A percentile compares a stretch with the other conserved stretches of the same genome.
Evolutionary conservation across 163 green algal species (phyloP).

Genomic region (Prototheca cutis): DNA sequence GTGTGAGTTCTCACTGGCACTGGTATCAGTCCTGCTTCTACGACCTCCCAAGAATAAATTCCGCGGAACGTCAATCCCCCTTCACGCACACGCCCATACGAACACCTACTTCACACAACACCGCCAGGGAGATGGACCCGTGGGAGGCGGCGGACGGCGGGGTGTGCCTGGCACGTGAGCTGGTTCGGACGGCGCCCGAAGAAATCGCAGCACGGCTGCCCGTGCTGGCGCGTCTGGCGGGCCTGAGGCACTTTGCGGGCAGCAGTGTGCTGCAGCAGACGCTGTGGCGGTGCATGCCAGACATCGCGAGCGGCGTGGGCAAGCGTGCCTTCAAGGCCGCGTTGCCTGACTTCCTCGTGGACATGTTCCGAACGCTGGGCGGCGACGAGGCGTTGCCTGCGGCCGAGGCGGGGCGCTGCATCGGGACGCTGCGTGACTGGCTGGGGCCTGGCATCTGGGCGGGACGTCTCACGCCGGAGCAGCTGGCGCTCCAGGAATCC

Average conservation of each 20-base stretch:
- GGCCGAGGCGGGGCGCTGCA: conserved; percentile 46
- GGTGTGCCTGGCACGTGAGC: conserved; percentile 57
- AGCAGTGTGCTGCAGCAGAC: conserved; percentile 7
- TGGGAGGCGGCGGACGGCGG: conserved; percentile 78
- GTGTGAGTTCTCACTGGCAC: too few relatives aligned
- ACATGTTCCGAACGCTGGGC: conserved; percentile 49
- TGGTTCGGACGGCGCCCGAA: conserved; percentile 15
- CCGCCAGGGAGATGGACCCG: conserved; percentile 49
- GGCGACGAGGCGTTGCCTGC: conserved; percentile 58
- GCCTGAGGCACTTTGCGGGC: conserved; percentile 4
- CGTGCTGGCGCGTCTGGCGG: background rate
- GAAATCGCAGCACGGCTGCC: conserved; percentile 2
- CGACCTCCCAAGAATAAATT: too few relatives aligned
- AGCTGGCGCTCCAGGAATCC: conserved; percentile 18
- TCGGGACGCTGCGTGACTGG: conserved; percentile 47
- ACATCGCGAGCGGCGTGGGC: background rate
- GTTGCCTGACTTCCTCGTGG: conserved; percentile 53
- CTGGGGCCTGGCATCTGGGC: conserved; percentile 63
- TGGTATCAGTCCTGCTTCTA: too few relatives aligned
- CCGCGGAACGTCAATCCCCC: too few relatives aligned
- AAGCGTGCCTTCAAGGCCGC: conserved; percentile 34
- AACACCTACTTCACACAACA: background rate
- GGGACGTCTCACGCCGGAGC: conserved; percentile 28
- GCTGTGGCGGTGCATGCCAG: conserved; percentile 25
- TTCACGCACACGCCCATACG: too few relatives aligned